Evolutionary conservation across 2,329 filamentous ascomycete genomes (phyloP), one percentile per base, ranked within the genome.

Genomic region (Cryphonectria parasitica): DNA sequence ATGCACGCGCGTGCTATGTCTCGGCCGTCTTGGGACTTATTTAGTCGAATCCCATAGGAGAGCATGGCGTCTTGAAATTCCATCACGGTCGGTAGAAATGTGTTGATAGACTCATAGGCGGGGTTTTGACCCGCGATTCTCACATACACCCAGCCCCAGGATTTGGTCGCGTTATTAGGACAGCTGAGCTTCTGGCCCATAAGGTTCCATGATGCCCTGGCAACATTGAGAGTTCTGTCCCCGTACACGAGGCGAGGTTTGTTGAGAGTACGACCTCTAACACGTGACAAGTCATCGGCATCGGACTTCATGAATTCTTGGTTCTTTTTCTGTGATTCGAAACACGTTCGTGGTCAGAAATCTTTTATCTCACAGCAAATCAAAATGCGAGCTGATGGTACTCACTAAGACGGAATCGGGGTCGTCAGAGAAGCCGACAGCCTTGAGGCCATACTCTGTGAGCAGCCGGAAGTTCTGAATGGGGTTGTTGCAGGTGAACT

Each of bases 401-500:
- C 45, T 49, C 45, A 49, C 45, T 19, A 49, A 22, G 2, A 49
- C 45, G n/a, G 56, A 58, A 95, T 87, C 6, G 31, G 56, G 17
- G 31, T 60, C 28, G 5, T 28, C 3, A 8, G 56, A 60, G 3
- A 28, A 36, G 22, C 60, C 60, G n/a, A 36, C 39, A 31, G 85
- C 80, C 2, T 75, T 70, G 31, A 84, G 77, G 0, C 88, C 88
- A 6, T 83, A 80, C 0, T 75, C 79, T 6, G 83, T 79, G 73
- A 92, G 91, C 0, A 85, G 86, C 6, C 78, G 74, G 0, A 86
- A 87, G 76, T 91, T 92, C 8, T 82, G 78, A 0, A 78, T 79
- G 22, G 61, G 36, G 6, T 75, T 78, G 19, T 86, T 83, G 25
- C 88, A 87, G 2, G 90, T 88, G 75, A 90, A 89, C 0, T 74